Percentiles rank a stretch among this genome's conserved stretches.
These are phyloP conservation scores for Aspergillus sp. DNA, from an alignment of 2,329 filamentous ascomycete species.

Conservation along the genomic window DNA sequence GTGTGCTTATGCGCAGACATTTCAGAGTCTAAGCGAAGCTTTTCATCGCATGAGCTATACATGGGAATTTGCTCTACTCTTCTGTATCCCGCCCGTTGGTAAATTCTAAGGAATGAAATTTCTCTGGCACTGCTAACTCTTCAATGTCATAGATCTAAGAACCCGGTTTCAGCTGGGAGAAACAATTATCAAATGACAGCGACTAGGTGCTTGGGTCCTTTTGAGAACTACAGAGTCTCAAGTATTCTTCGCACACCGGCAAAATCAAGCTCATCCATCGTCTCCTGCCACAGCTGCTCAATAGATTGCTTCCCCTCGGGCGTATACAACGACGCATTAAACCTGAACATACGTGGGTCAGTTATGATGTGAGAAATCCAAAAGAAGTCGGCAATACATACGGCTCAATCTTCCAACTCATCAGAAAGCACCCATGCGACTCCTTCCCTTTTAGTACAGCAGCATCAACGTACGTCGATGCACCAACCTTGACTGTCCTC, in stretches of 20 bases:
- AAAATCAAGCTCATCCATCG: slow-evolving; percentile 24
- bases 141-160: too few species aligned
- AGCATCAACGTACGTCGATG: slow-evolving; percentile 53
- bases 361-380: background rate
- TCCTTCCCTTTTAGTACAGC: slow-evolving; percentile 49
- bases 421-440: slow-evolving; percentile 55
- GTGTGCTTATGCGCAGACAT: too few species aligned
- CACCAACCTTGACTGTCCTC: slow-evolving; percentile 38
- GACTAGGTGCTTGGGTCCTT: too few species aligned
- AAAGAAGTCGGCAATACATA: background rate
- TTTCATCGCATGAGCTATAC: too few species aligned
- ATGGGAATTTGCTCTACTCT: too few species aligned
- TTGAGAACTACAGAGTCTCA: background rate
- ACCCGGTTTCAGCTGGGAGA: too few species aligned
- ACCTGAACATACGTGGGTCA: background rate
- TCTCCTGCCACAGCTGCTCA: slow-evolving; percentile 41
- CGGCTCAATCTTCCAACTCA: slow-evolving; percentile 9
- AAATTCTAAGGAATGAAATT: too few species aligned
- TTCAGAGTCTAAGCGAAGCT: too few species aligned
- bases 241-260: slow-evolving; percentile 17
- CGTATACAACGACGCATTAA: slow-evolving; percentile 29
- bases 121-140: too few species aligned
- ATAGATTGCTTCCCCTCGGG: slow-evolving; percentile 37
- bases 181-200: too few species aligned
- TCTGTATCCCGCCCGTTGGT: too few species aligned